Conservation (phyloP, 306 rosid genomes). For the Rosa rugosa region DNA sequence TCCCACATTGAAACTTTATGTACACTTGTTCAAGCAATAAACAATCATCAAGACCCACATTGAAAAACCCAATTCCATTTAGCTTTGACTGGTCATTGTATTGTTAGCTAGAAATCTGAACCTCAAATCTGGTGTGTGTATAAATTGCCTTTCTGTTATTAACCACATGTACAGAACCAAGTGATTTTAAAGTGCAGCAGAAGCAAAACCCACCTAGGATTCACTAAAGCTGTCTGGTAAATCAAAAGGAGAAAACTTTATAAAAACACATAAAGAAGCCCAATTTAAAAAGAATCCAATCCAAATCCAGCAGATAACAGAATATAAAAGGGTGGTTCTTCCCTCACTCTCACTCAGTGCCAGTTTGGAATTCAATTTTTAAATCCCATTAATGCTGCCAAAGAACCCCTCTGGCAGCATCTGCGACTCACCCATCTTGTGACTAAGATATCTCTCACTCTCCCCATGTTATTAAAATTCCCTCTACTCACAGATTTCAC, state of each 20-base stretch:
- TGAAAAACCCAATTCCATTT: constrained; percentile 31
- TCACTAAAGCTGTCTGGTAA: constrained; percentile 31
- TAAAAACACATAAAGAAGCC: constrained; percentile 13
- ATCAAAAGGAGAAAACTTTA: constrained; percentile 24
- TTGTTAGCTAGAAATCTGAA: constrained; percentile 22
- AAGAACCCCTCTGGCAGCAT: constrained; percentile 59
- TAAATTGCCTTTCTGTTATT: constrained; percentile 31
- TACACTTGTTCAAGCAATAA: constrained; percentile 5
- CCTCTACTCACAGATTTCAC: constrained; percentile 23
- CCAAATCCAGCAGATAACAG: constrained; percentile 31
- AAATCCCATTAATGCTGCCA: constrained; percentile 49
- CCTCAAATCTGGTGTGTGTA: constrained; percentile 56
- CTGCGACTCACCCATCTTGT: constrained; percentile 44
- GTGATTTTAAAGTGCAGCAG: constrained; percentile 33
- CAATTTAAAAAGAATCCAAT: constrained; percentile 33
- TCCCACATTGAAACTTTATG: constrained; percentile 23
- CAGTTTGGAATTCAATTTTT: constrained; percentile 47
- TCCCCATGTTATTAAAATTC: constrained; percentile 20
- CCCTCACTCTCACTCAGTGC: constrained; percentile 63
- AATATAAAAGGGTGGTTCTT: constrained; percentile 52
- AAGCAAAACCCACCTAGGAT: constrained; percentile 57
- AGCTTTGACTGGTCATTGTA: constrained; percentile 53
- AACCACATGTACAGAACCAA: constrained; percentile 36
- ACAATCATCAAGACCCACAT: constrained; percentile 26
- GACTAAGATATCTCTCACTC: constrained; percentile 52